A percentile compares a stretch with the other conserved stretches of the same genome.
Conservation (phyloP, 2,329 filamentous ascomycete genomes). For the Aureobasidium sp. region DNA sequence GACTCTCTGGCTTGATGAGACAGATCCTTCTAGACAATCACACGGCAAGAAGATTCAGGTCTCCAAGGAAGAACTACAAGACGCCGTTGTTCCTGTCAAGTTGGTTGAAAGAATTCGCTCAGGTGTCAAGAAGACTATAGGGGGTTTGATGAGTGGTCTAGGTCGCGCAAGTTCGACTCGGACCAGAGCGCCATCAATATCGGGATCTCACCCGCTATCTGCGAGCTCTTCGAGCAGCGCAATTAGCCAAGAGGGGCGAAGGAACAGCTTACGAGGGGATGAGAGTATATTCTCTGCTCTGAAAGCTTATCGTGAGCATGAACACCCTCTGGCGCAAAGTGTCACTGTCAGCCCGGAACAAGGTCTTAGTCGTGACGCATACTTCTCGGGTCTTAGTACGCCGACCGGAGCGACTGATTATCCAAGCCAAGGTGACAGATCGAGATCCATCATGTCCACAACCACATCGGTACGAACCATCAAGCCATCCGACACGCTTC, state of each 20-base stretch:
- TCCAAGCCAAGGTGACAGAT: constrained; percentile 28
- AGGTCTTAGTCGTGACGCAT: constrained; percentile 12
- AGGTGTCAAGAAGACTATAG: constrained; percentile 53
- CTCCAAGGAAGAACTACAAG: constrained; percentile 79
- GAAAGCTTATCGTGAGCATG: constrained; percentile 43
- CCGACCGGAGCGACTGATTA: constrained; percentile 16
- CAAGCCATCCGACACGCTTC: constrained; percentile 30
- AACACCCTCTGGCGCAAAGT: constrained; percentile 69
- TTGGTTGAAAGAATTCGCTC: constrained; percentile 78
- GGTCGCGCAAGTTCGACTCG: constrained; percentile 15
- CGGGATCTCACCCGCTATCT: constrained; percentile 11
- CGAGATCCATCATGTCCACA: constrained; percentile 33
- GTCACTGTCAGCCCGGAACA: constrained; percentile 58
- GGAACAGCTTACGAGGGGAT: constrained; percentile 50
- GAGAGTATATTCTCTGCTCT: constrained; percentile 46
- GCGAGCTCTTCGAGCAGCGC: constrained; percentile 44
- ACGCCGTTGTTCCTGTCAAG: constrained; percentile 81
- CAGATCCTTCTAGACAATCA: constrained; percentile 69
- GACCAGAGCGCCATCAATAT: constrained; percentile 12
- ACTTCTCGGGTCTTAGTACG: constrained; percentile 6
- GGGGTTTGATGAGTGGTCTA: constrained; percentile 34
- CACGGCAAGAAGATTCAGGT: constrained; percentile 84
- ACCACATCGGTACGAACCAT: constrained; percentile 38
- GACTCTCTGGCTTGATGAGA: constrained; percentile 82
- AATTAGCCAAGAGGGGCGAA: constrained; percentile 46